Base-by-base conservation (phyloP, 495 filamentous ascomycete genomes). In the Hyaloscypha bicolor region DNA sequence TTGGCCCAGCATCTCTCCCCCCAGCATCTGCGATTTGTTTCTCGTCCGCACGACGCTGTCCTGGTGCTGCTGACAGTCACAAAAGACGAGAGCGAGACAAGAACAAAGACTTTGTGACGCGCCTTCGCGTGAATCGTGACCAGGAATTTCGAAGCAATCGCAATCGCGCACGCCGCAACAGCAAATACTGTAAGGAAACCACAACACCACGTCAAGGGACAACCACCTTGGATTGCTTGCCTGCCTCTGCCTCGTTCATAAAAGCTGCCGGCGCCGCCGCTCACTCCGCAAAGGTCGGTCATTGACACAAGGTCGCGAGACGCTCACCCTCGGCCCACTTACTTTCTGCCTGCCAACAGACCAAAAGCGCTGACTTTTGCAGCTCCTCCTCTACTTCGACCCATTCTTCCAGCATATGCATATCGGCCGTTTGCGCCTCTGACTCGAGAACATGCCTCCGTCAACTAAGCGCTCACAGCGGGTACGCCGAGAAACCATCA, bases 401-500 rank as follows among this genome's bases (percentile, higher is more conserved):
- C 53, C 1, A 56, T 56, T 29, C 21, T 16, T 19, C 21, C 8
- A 31, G 53, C 22, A 16, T 29, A 56, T 56, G 53, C 21, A 30
- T 29, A 56, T 56, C 29, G 9, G 16, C 6, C 9, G 8, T 11
- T 25, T 29, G 29, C 29, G 5, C 3, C 0, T 56, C 21, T 56
- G 21, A 56, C 21, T 11, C 29, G 21, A 25, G 9, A 68, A 16
- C 16, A 84, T 84, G 82, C 83, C 83, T 60, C 76, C 83, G 16
- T 83, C 83, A 39, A 81, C 81, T 64, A 80, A 82, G 63, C 82
- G 83, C 57, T 37, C 73, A 14, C 76, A 82, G 78, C 74, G 82
- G 78, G 72, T 78, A 74, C 75, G 80, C 75, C 77, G 83, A 81
- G 80, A 82, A 80, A 78, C 61, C 74, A 79, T 74, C 75, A 82